Percentiles rank a stretch among this genome's conserved stretches.
phyloP scores from a whole-genome alignment of 306 rosid species.

The Malus domestica region DNA sequence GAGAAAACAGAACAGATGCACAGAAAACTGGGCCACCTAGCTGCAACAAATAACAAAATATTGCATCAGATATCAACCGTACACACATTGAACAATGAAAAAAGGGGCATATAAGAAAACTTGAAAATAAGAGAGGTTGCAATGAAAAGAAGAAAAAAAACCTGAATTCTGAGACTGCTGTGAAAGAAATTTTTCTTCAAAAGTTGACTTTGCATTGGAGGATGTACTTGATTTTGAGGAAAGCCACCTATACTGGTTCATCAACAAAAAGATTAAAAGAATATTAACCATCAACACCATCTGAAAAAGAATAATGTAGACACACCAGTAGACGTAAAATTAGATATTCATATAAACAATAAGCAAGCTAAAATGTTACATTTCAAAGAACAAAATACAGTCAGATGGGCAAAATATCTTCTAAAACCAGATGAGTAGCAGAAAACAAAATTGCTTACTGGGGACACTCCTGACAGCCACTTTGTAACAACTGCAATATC shows the following conservation, averaged over 20 bases:
- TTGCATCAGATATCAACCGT: conserved; percentile 26
- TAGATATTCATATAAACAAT: neutral
- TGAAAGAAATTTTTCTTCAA: conserved; percentile 93
- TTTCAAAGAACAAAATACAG: neutral
- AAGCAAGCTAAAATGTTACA: neutral
- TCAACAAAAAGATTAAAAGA: conserved; percentile 6
- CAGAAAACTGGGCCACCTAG: conserved; percentile 95
- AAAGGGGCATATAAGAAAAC: neutral
- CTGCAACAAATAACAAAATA: conserved; percentile 44
- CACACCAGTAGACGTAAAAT: conserved; percentile 11
- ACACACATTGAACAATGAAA: neutral
- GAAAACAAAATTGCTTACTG: conserved; percentile 41
- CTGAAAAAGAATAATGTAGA: conserved; percentile 8
- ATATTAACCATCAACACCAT: conserved; percentile 9
- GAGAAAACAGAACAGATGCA: conserved; percentile 96
- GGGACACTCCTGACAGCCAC: conserved; percentile 96
- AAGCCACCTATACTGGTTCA: conserved; percentile 97
- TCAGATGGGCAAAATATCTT: neutral
- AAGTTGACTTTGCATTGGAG: conserved; percentile 57
- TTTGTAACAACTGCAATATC: conserved; percentile 99
- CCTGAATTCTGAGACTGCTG: conserved; percentile 98
- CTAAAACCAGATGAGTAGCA: conserved; percentile 2
- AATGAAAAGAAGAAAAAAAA: conserved; percentile 19
- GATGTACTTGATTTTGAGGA: conserved; percentile 69
- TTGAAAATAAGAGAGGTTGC: neutral